These are phyloP conservation scores for Grigorovia humatica DNA, from an alignment of 805 yeast species.

Conservation along the genomic window DNA sequence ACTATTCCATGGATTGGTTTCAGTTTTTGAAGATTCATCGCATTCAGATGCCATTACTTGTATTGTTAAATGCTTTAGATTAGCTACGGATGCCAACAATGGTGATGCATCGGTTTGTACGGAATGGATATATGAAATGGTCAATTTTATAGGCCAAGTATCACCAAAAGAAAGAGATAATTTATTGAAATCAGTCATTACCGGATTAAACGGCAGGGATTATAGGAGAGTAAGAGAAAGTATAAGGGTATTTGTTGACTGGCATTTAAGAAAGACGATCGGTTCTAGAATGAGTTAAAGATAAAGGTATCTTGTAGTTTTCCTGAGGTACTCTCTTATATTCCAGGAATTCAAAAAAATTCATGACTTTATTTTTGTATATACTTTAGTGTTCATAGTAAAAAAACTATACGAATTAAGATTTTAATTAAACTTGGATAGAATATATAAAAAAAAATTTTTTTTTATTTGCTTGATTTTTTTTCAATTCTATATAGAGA, in stretches of 20 bases:
- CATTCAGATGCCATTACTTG: slow-evolving; percentile 69
- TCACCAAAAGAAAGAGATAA: slow-evolving; percentile 59
- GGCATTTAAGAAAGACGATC: slow-evolving; percentile 75
- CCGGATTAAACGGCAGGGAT: slow-evolving; percentile 57
- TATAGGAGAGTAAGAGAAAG: slow-evolving; percentile 62
- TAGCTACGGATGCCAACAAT: slow-evolving; percentile 38
- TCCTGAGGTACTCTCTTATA: no score
- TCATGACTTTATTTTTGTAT: neutral
- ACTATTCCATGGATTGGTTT: slow-evolving; percentile 56
- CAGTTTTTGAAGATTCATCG: slow-evolving; percentile 59
- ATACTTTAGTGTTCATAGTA: no score
- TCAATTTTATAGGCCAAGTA: slow-evolving; percentile 43
- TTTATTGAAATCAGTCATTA: slow-evolving; percentile 44
- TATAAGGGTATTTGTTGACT: slow-evolving; percentile 65
- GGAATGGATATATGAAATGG: slow-evolving; percentile 48
- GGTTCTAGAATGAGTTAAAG: slow-evolving; percentile 29
- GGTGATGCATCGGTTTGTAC: slow-evolving; percentile 31
- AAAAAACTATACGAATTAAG: no score
- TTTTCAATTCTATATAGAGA: slow-evolving; percentile 26
- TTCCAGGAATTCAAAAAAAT: no score
- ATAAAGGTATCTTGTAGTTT: neutral
- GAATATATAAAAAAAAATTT: neutral
- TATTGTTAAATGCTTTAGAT: slow-evolving; percentile 49
- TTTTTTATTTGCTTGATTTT: neutral
- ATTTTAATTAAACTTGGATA: neutral